phyloP scores from a whole-genome alignment of 352 stramenopile species.

The Pelagophyceae sp. region DNA sequence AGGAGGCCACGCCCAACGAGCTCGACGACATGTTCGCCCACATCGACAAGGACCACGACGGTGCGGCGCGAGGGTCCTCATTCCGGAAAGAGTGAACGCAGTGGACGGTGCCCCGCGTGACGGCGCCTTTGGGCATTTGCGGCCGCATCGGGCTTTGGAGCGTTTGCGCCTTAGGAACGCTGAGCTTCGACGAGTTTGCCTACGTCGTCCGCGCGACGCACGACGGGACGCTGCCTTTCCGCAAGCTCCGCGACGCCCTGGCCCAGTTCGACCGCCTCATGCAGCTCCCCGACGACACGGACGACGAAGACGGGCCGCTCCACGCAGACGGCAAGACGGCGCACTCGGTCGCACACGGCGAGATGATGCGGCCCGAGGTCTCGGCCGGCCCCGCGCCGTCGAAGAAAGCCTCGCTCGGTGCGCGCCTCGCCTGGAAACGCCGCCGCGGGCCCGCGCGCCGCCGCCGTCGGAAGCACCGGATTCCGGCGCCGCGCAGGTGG shows the following conservation, averaged over 20 bases:
- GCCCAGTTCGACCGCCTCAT: no score
- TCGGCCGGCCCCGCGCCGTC: no score
- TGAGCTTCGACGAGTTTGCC: neutral
- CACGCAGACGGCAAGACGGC: neutral
- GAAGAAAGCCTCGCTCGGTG: no score
- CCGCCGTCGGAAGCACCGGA: neutral
- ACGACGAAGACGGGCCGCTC: no score
- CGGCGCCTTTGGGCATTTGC: no score
- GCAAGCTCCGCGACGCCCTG: neutral
- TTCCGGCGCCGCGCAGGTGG: no score
- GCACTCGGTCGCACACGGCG: neutral
- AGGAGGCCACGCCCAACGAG: neutral
- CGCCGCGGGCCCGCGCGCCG: no score
- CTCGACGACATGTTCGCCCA: neutral
- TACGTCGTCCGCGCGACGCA: neutral
- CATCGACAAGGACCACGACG: conserved; percentile 1
- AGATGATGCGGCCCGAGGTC: neutral
- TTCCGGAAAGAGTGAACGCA: no score
- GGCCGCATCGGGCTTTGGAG: neutral
- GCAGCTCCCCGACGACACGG: no score
- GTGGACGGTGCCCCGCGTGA: no score
- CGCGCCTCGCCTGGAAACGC: no score
- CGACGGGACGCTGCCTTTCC: neutral
- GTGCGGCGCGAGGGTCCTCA: no score
- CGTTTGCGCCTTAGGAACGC: neutral